Percentiles rank a stretch among this genome's conserved stretches.
Conservation (phyloP, 768 basidiomycete species). For the Dictyophora rubrovolvata region DNA sequence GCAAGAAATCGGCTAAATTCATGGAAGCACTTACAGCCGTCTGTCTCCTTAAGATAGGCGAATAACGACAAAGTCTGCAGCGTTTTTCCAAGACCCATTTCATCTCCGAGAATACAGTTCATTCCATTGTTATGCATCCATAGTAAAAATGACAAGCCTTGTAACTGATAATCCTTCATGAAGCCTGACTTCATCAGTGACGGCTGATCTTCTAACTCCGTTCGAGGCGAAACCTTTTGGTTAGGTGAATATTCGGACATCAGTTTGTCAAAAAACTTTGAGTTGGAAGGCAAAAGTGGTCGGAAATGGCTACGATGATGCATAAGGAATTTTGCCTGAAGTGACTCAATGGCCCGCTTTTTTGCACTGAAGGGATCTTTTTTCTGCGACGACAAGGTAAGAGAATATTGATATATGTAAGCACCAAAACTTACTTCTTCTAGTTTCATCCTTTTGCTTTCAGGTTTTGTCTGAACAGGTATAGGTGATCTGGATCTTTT, state of each 20-base stretch:
- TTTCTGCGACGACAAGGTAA: not conserved
- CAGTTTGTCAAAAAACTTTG: conserved; percentile 28
- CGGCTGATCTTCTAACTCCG: conserved; percentile 37
- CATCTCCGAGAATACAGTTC: conserved; percentile 66
- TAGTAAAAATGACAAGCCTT: conserved; percentile 56
- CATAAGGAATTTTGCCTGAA: conserved; percentile 37
- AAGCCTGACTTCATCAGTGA: conserved; percentile 39
- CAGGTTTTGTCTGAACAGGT: not conserved
- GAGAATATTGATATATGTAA: not conserved
- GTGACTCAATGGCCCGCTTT: conserved; percentile 29
- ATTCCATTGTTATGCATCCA: conserved; percentile 62
- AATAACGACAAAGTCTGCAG: conserved; percentile 57
- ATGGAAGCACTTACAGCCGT: conserved; percentile 25
- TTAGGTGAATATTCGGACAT: conserved; percentile 21
- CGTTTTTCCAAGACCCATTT: conserved; percentile 48
- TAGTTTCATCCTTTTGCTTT: conserved; percentile 1
- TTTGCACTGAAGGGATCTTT: conserved; percentile 13
- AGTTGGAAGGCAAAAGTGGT: conserved; percentile 35
- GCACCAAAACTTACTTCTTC: not conserved
- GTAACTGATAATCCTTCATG: conserved; percentile 68
- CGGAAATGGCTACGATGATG: conserved; percentile 34
- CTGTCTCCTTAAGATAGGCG: conserved; percentile 52
- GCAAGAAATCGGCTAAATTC: not conserved
- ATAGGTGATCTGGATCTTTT: not conserved
- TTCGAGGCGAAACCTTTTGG: conserved; percentile 21